A percentile compares a stretch with the other conserved stretches of the same genome.
These are phyloP conservation scores for Alternaria arbusti DNA, from an alignment of 2,329 filamentous ascomycete genomes.

Conservation along the genomic window DNA sequence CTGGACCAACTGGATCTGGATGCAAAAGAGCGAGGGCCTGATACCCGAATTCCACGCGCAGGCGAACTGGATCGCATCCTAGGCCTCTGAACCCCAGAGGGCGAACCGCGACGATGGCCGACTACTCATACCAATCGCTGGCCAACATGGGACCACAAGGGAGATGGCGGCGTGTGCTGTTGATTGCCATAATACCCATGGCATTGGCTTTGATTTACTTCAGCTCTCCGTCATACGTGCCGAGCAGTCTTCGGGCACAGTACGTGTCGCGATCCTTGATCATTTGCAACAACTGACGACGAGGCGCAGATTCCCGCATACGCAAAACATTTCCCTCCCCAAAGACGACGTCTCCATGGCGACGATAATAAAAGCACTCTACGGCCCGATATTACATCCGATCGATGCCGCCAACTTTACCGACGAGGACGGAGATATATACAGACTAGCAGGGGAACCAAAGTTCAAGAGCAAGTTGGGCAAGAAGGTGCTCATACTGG, in stretches of 20 bases:
- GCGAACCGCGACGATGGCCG: conserved; percentile 20
- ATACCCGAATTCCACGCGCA: background rate
- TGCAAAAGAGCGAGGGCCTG: background rate
- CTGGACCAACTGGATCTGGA: background rate
- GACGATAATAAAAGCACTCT: conserved; percentile 48
- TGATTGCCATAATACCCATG: conserved; percentile 41
- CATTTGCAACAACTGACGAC: background rate
- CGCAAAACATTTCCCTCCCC: conserved; percentile 34
- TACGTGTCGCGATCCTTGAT: conserved; percentile 15
- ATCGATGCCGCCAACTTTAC: conserved; percentile 46
- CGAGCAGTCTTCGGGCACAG: conserved; percentile 27
- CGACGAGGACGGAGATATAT: conserved; percentile 46
- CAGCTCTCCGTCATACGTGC: conserved; percentile 34
- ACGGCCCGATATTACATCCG: conserved; percentile 44
- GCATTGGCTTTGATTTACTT: conserved; percentile 39
- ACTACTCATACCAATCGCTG: conserved; percentile 40
- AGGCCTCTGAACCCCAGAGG: background rate
- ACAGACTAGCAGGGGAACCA: conserved; percentile 38
- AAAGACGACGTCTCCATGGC: conserved; percentile 42
- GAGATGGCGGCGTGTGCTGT: conserved; percentile 43
- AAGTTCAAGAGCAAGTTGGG: conserved; percentile 45
- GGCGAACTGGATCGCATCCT: background rate
- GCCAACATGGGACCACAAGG: conserved; percentile 43
- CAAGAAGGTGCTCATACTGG: conserved; percentile 47
- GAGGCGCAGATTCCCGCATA: conserved; percentile 27